phyloP scores from a whole-genome alignment of 495 filamentous ascomycete genomes.

The Podospora conica region DNA sequence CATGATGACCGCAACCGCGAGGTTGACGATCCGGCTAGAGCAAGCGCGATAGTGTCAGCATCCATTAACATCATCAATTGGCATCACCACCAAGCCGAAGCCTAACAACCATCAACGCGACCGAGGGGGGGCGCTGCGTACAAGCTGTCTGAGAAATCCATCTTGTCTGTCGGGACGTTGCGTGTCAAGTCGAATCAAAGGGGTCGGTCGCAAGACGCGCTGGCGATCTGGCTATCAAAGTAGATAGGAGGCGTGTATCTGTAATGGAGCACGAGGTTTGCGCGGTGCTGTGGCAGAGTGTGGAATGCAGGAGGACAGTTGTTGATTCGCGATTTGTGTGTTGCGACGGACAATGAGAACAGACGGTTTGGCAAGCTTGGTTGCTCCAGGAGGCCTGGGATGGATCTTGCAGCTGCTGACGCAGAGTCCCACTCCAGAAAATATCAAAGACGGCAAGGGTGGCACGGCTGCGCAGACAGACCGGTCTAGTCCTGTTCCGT shows the following conservation, averaged over 20 bases:
- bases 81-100: not conserved
- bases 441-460: not conserved
- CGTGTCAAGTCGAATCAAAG: not conserved
- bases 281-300: not conserved
- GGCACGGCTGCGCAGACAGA: not conserved
- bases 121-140: constrained; percentile 8
- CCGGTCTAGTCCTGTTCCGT: not conserved
- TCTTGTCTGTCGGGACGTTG: constrained; percentile 8
- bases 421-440: not conserved
- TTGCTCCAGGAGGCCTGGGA: not conserved
- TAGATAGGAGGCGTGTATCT: not conserved
- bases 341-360: not conserved
- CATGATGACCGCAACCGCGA: constrained; percentile 83
- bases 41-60: constrained; percentile 2
- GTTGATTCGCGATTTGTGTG: not conserved
- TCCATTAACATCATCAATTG: not conserved
- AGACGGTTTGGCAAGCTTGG: not conserved
- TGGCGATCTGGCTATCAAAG: not conserved
- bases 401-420: constrained; percentile 1
- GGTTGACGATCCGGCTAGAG: constrained; percentile 83
- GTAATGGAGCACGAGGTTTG: not conserved
- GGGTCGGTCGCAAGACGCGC: not conserved
- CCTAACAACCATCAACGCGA: not conserved
- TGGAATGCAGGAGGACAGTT: not conserved
- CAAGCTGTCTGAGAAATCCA: constrained; percentile 31